Base-by-base conservation (phyloP, 495 filamentous ascomycete species). In the Penicillium cosmopolitanum region DNA sequence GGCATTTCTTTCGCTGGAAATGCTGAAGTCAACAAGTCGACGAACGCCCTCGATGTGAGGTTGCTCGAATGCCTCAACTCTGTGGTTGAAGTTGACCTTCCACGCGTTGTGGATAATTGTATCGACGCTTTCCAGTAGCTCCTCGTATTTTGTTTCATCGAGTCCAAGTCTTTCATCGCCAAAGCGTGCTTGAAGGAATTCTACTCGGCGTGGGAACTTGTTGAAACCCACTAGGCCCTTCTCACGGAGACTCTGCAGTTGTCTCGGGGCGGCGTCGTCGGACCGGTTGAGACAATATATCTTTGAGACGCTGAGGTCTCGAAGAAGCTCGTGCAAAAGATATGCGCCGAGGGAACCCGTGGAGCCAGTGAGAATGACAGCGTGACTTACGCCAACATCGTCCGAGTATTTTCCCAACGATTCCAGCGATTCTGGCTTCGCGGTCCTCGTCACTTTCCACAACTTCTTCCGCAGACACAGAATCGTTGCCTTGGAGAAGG, bases 1-100 rank as follows among this genome's bases (percentile, higher is more conserved):
- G 55, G 77, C 73, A 5, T 62, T 48, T 5, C 80, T 73, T 12
- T 66, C 61, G 38, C 67, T 62, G 36, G 77, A 72, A 33, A 87
- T 82, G 28, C 76, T 75, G 23, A 88, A 82, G 36, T 84, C 74
- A 5, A 78, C 74, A 12, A 84, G 60, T 23, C 78, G 74, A 42
- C 73, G 66, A 19, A 84, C 72, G 11, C 83, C 78, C n/a, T 69
- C 66, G 2, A 66, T 50, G 16, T 86, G 75, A 53, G 82, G 74
- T 1, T 79, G 46, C 60, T 82, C 73, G 31, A 86, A 86, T 0
- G 81, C 82, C 18, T 74, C 70, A 31, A 84, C 63, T 0, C 80
- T 66, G 13, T 77, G 71, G 58, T 84, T 81, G 71, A 85, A 86
- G 66, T 87, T 80, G n/a, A 86, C 82, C 1, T 77, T 75, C 84